These are phyloP conservation scores for Prunus mongolica DNA, from an alignment of 306 rosid species.

Conservation along the genomic window DNA sequence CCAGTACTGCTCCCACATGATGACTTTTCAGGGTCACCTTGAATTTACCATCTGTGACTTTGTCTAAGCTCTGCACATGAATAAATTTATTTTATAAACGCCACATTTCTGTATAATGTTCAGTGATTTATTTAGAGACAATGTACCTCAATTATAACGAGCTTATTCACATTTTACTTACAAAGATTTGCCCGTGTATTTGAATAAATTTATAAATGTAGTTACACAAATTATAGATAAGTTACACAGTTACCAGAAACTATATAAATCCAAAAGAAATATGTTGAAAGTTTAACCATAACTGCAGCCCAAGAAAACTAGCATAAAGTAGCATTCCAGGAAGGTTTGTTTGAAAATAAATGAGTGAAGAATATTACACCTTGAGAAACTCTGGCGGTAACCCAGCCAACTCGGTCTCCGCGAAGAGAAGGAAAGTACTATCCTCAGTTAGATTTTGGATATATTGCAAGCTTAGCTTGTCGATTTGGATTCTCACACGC, in stretches of 20 bases:
- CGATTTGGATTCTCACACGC: slow-evolving; percentile 66
- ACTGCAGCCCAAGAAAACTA: background rate
- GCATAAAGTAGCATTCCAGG: no score
- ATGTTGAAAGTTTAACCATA: background rate
- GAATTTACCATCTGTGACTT: slow-evolving; percentile 67
- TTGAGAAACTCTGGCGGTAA: slow-evolving; percentile 71
- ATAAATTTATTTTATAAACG: slow-evolving; percentile 14
- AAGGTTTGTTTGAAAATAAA: background rate
- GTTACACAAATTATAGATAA: background rate
- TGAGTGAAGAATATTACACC: slow-evolving; percentile 39
- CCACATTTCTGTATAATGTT: background rate
- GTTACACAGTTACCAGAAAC: background rate
- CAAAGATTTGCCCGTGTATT: background rate
- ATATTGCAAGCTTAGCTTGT: slow-evolving; percentile 67
- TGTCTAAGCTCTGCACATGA: slow-evolving; percentile 61
- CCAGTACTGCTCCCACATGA: slow-evolving; percentile 72
- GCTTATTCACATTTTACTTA: background rate
- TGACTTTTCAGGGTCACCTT: slow-evolving; percentile 67
- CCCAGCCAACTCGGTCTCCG: slow-evolving; percentile 73
- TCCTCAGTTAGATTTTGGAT: slow-evolving; percentile 73
- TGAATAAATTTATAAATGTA: background rate
- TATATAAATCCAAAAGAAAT: background rate
- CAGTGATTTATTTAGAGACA: background rate
- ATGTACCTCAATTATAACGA: background rate
- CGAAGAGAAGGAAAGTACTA: slow-evolving; percentile 51